Percentiles rank a stretch among this genome's conserved stretches.
Conservation (phyloP, 2,329 filamentous ascomycete genomes). For the Penicillium sp. region DNA sequence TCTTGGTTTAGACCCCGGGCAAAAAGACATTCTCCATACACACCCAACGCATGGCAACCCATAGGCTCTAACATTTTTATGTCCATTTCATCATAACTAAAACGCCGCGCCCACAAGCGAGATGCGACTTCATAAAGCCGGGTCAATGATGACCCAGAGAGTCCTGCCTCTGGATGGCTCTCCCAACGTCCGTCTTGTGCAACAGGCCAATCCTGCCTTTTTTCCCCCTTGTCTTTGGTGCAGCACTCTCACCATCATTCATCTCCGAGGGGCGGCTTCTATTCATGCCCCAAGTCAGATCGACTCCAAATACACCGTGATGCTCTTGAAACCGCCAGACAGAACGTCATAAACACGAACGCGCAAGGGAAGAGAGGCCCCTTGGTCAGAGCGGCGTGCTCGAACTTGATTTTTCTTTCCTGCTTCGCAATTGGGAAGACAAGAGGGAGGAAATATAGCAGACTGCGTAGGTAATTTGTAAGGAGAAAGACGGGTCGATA, state of each 20-base stretch:
- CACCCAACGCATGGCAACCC: too few relatives aligned
- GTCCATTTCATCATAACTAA: constrained; percentile 32
- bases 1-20: too few relatives aligned
- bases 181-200: constrained; percentile 2
- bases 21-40: too few relatives aligned
- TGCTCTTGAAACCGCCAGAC: constrained; percentile 16
- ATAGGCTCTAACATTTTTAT: constrained; percentile 23
- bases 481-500: too few relatives aligned
- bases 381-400: not conserved
- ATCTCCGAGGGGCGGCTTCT: constrained; percentile 9
- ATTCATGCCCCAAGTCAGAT: constrained; percentile 24
- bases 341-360: constrained; percentile 7
- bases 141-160: constrained; percentile 11
- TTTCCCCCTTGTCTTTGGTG: not conserved
- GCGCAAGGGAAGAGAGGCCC: constrained; percentile 3
- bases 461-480: not conserved
- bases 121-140: constrained; percentile 26
- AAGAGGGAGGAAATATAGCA: constrained; percentile 11
- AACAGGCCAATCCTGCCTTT: constrained; percentile 7
- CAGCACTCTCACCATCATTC: constrained; percentile 10
- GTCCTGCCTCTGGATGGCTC: constrained; percentile 3
- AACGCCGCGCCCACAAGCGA: constrained; percentile 21
- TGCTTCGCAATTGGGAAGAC: constrained; percentile 16
- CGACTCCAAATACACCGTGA: constrained; percentile 32
- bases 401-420: constrained; percentile 5